phyloP scores from a whole-genome alignment of 192 early-diverging fungal species.

The Geranomyces variabilis region DNA sequence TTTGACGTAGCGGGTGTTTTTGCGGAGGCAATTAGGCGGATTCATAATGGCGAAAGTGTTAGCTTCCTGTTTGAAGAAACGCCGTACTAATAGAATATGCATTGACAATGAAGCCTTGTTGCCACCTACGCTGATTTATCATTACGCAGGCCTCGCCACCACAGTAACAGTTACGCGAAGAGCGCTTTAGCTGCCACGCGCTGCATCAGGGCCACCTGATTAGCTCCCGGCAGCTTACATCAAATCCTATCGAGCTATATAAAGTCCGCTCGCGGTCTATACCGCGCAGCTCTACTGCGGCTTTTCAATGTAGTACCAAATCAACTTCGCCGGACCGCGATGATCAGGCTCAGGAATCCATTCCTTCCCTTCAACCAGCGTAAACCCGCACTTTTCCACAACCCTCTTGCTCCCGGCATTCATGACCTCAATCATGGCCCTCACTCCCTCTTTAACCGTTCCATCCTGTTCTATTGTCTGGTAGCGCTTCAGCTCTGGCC shows the following conservation, averaged over 20 bases:
- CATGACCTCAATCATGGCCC: background rate
- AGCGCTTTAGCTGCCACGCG: too few species aligned
- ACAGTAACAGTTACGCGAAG: too few species aligned
- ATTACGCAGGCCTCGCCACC: too few species aligned
- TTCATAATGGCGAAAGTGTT: conserved; percentile 94
- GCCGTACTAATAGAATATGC: conserved; percentile 20
- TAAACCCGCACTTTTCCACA: conserved; percentile 2
- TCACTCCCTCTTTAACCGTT: background rate
- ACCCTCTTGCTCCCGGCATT: background rate
- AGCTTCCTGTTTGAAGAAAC: conserved; percentile 75
- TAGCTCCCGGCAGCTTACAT: too few species aligned
- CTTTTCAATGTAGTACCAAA: background rate
- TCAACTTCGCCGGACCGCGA: background rate
- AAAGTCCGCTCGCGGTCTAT: too few species aligned
- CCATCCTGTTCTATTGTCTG: conserved; percentile 1
- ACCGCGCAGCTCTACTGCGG: too few species aligned
- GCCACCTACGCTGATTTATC: too few species aligned
- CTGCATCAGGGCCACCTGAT: too few species aligned
- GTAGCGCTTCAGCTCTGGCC: background rate
- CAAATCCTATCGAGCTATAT: too few species aligned
- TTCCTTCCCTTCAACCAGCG: background rate
- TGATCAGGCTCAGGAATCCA: background rate
- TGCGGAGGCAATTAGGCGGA: conserved; percentile 93
- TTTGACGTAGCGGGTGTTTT: conserved; percentile 88
- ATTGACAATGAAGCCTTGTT: too few species aligned